phyloP scores from a whole-genome alignment of 176 grass and related monocot genomes.

The Cenchrus purpureus region DNA sequence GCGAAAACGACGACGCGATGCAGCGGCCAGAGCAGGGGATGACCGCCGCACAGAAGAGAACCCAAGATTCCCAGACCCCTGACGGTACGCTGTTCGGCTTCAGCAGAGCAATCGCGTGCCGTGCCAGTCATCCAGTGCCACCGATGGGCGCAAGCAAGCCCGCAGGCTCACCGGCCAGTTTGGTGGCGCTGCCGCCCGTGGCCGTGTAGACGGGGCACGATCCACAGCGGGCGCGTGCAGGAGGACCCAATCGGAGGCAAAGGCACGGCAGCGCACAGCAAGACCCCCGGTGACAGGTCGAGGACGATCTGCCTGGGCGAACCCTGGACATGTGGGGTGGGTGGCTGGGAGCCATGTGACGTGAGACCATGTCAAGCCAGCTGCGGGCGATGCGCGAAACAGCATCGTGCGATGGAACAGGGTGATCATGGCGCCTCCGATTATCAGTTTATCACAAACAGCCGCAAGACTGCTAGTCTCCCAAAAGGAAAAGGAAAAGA shows the following conservation, averaged over 20 bases:
- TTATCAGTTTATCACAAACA: too few relatives aligned
- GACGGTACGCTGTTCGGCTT: neutral
- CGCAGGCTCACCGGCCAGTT: neutral
- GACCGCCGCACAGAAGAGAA: neutral
- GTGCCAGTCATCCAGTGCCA: neutral
- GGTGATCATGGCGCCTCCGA: neutral
- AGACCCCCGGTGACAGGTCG: neutral
- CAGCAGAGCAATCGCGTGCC: neutral
- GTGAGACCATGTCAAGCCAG: constrained; percentile 9
- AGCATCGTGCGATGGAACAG: neutral
- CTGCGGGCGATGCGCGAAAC: neutral
- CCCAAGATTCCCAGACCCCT: neutral
- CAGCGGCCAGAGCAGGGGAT: too few relatives aligned
- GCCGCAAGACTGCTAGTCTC: neutral
- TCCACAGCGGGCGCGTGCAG: constrained; percentile 17
- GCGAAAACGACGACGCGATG: constrained; percentile 1
- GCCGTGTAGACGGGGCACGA: neutral
- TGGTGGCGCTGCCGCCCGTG: constrained; percentile 25
- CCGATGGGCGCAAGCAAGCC: neutral
- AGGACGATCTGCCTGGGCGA: constrained; percentile 51
- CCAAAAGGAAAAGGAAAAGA: too few relatives aligned
- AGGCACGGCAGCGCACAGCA: constrained; percentile 9
- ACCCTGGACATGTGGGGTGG: constrained; percentile 10
- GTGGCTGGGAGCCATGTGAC: constrained; percentile 17
- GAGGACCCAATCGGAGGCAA: constrained; percentile 12